Conservation (phyloP, 1,139 yeast genomes). For the Insectozyma bohioensis region DNA sequence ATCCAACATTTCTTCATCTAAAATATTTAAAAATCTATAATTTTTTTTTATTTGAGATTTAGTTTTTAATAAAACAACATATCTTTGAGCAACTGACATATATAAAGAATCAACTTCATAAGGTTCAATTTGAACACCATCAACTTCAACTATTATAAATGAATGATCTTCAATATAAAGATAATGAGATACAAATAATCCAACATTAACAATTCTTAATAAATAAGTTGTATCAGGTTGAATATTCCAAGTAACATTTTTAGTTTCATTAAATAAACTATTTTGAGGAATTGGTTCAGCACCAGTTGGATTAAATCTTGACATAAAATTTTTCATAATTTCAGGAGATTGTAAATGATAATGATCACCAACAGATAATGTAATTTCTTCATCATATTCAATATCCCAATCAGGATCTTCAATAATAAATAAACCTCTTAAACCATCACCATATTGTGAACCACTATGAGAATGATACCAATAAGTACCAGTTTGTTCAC, state of each 20-base stretch:
- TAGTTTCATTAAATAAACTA: slow-evolving; percentile 74
- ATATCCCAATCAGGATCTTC: slow-evolving; percentile 58
- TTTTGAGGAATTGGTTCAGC: slow-evolving; percentile 94
- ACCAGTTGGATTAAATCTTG: slow-evolving; percentile 85
- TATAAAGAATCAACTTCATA: slow-evolving; percentile 58
- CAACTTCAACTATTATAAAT: slow-evolving; percentile 79
- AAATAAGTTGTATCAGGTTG: slow-evolving; percentile 80
- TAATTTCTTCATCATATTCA: slow-evolving; percentile 72
- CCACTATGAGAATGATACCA: slow-evolving; percentile 95
- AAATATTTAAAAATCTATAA: slow-evolving; percentile 73
- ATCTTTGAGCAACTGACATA: slow-evolving; percentile 78
- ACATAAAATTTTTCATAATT: slow-evolving; percentile 57
- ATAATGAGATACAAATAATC: slow-evolving; percentile 86
- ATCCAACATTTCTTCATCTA: slow-evolving; percentile 83
- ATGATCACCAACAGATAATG: slow-evolving; percentile 78
- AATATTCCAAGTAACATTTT: slow-evolving; percentile 67
- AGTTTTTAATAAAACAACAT: slow-evolving; percentile 69
- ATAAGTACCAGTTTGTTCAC: slow-evolving; percentile 79
- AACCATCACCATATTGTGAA: slow-evolving; percentile 89
- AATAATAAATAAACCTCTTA: slow-evolving; percentile 78
- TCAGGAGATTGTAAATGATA: slow-evolving; percentile 64
- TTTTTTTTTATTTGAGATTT: slow-evolving; percentile 57
- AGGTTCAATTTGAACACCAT: slow-evolving; percentile 75
- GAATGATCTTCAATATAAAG: slow-evolving; percentile 83
- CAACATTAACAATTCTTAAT: slow-evolving; percentile 74